phyloP scores from a whole-genome alignment of 768 basidiomycete species.

The Amanita phalloides region DNA sequence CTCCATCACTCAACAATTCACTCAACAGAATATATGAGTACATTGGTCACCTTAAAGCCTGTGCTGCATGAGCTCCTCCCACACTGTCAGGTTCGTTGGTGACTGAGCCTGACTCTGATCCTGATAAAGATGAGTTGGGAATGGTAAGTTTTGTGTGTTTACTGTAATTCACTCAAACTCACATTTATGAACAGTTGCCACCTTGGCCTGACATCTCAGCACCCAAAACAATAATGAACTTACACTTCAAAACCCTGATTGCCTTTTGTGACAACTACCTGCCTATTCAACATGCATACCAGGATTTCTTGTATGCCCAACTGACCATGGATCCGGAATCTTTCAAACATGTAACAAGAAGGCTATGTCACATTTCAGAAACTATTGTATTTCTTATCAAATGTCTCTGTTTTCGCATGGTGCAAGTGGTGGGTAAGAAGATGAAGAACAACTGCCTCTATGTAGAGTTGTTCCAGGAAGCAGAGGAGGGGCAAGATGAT shows the following conservation, averaged over 20 bases:
- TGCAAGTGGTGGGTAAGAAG: too few relatives aligned
- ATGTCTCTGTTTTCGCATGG: too few relatives aligned
- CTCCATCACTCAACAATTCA: not conserved
- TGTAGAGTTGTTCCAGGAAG: not conserved
- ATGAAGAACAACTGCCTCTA: too few relatives aligned
- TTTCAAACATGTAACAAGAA: too few relatives aligned
- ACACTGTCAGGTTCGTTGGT: slow-evolving; percentile 1
- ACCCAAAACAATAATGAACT: not conserved
- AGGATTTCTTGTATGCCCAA: too few relatives aligned
- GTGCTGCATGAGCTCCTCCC: not conserved
- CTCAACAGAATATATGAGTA: not conserved
- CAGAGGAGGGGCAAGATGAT: not conserved
- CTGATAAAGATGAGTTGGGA: not conserved
- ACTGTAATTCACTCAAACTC: not conserved
- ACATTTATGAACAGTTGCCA: not conserved
- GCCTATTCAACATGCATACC: not conserved
- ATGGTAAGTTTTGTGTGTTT: not conserved
- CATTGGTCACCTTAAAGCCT: not conserved
- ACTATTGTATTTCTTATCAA: too few relatives aligned
- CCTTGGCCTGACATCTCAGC: slow-evolving; percentile 1
- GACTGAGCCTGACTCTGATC: slow-evolving; percentile 1
- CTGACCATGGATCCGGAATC: too few relatives aligned
- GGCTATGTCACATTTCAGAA: too few relatives aligned
- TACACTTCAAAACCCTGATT: too few relatives aligned
- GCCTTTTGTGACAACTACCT: not conserved